Conservation (phyloP, 768 basidiomycete genomes). For the Lactifluus volemus region DNA sequence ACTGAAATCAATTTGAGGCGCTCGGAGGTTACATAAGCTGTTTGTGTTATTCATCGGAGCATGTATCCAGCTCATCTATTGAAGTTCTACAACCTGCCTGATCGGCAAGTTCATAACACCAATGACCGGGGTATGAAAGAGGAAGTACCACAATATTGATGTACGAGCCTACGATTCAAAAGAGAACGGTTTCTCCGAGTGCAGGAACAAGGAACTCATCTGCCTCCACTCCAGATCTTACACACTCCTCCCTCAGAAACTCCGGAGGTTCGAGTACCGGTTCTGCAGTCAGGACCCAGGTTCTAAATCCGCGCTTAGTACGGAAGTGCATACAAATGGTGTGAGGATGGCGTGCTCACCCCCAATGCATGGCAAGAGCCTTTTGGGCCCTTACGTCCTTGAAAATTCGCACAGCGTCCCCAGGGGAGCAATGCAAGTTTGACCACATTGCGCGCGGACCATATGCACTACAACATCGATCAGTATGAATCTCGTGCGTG, state of each 20-base stretch:
- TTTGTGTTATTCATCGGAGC: too few relatives aligned
- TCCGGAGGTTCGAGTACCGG: slow-evolving; percentile 54
- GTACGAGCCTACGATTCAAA: slow-evolving; percentile 8
- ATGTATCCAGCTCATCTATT: too few relatives aligned
- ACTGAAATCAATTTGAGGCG: too few relatives aligned
- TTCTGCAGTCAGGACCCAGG: slow-evolving; percentile 46
- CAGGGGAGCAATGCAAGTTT: slow-evolving; percentile 55
- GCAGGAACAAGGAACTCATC: slow-evolving; percentile 48
- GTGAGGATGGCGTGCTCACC: slow-evolving; percentile 29
- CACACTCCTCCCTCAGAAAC: slow-evolving; percentile 42
- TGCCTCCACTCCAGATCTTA: slow-evolving; percentile 42
- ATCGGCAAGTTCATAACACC: background rate
- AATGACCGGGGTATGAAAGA: too few relatives aligned
- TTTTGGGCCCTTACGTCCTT: slow-evolving; percentile 50
- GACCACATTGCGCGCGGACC: slow-evolving; percentile 46
- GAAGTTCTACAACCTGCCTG: too few relatives aligned
- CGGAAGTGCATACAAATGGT: background rate
- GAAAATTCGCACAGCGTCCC: slow-evolving; percentile 61
- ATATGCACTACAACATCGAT: slow-evolving; percentile 45
- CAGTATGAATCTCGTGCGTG: background rate
- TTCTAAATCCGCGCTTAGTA: slow-evolving; percentile 26
- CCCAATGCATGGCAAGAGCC: slow-evolving; percentile 68
- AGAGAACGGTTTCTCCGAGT: slow-evolving; percentile 48
- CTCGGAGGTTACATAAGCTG: too few relatives aligned
- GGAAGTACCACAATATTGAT: background rate